Evolutionary conservation across 306 rosid species (phyloP).

Genomic region (Bauhinia variegata): DNA sequence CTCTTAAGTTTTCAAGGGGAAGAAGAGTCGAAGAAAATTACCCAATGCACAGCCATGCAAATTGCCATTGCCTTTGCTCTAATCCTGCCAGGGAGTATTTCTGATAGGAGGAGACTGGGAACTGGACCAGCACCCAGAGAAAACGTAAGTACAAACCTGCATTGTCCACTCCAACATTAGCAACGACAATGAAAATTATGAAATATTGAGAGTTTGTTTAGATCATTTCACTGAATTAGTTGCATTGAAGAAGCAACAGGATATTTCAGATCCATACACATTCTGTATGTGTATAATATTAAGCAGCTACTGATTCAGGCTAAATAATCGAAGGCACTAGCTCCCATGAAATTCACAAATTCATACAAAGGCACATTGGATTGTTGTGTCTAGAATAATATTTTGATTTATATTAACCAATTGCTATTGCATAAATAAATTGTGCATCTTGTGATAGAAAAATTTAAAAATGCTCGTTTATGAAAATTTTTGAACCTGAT

Average conservation of each 20-base stretch:
- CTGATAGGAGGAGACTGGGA: conserved; percentile 83
- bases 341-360: not conserved
- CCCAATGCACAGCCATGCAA: conserved; percentile 90
- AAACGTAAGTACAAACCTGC: conserved; percentile 73
- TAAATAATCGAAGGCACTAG: conserved; percentile 3
- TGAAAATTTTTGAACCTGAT: conserved; percentile 1
- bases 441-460: too few relatives aligned
- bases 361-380: conserved; percentile 2
- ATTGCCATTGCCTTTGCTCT: conserved; percentile 88
- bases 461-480: not conserved
- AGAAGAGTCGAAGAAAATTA: conserved; percentile 39
- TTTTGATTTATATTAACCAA: not conserved
- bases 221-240: conserved; percentile 11
- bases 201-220: conserved; percentile 22
- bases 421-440: conserved; percentile 2
- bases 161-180: conserved; percentile 35
- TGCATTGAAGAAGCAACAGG: conserved; percentile 20
- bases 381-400: not conserved
- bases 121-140: conserved; percentile 84
- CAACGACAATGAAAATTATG: conserved; percentile 20
- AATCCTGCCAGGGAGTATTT: conserved; percentile 67
- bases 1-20: conserved; percentile 24
- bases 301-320: conserved; percentile 18
- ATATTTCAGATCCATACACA: conserved; percentile 17
- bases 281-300: conserved; percentile 12